Evolutionary conservation across 306 rosid genomes (phyloP).

Genomic region (Sechiopsis laciniata): DNA sequence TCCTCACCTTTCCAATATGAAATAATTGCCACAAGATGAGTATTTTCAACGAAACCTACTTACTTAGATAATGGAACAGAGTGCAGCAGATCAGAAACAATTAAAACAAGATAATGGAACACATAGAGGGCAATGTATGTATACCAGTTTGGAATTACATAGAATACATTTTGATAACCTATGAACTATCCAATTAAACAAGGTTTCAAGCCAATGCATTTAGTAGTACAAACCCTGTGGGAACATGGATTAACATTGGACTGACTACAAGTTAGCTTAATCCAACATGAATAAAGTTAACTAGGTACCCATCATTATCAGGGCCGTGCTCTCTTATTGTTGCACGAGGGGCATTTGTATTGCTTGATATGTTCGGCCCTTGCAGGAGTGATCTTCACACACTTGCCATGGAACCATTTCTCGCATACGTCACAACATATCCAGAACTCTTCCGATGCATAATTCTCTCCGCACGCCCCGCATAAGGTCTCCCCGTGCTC

Average conservation of each 20-base stretch:
- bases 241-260: slow-evolving; percentile 10
- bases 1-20: too few species aligned
- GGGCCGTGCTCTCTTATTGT: slow-evolving; percentile 54
- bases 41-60: too few species aligned
- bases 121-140: slow-evolving; percentile 5
- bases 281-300: slow-evolving; percentile 33
- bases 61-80: background rate
- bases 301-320: slow-evolving; percentile 27
- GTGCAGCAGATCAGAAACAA: background rate
- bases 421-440: slow-evolving; percentile 56
- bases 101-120: slow-evolving; percentile 1
- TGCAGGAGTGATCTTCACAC: slow-evolving; percentile 62
- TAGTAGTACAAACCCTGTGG: too few species aligned
- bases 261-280: slow-evolving; percentile 40
- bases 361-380: slow-evolving; percentile 62
- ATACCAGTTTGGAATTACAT: slow-evolving; percentile 16
- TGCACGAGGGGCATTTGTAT: slow-evolving; percentile 66
- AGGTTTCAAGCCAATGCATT: background rate
- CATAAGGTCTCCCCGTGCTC: slow-evolving; percentile 58
- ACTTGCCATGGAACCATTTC: slow-evolving; percentile 63
- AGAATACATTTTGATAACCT: slow-evolving; percentile 4
- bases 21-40: too few species aligned
- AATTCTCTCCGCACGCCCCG: slow-evolving; percentile 49
- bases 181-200: background rate
- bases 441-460: slow-evolving; percentile 56